Conservation (phyloP, 164 flowering plant species). For the Magnolia kwangsiensis region DNA sequence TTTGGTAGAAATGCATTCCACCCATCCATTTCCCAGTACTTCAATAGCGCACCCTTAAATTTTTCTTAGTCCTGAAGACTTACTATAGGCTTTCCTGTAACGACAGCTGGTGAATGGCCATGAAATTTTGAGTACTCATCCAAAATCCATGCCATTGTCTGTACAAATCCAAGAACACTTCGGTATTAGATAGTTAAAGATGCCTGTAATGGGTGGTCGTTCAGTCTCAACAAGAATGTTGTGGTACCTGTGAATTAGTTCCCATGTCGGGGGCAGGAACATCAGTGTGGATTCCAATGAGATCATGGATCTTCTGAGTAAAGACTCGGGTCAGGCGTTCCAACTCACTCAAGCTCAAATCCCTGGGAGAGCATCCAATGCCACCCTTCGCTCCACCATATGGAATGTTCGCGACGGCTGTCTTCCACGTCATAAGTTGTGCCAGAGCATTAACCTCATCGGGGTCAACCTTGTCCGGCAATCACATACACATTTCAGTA, state of each 20-base stretch:
- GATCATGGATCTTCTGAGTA: conserved; percentile 84
- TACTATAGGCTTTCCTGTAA: conserved; percentile 82
- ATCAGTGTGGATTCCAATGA: conserved; percentile 70
- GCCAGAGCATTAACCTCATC: conserved; percentile 88
- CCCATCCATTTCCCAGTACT: not conserved
- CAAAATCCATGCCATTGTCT: conserved; percentile 91
- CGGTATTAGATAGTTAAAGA: not conserved
- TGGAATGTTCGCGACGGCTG: conserved; percentile 72
- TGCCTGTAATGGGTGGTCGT: not conserved
- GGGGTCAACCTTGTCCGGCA: conserved; percentile 61
- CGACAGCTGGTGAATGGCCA: conserved; percentile 81
- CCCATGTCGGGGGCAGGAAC: conserved; percentile 93
- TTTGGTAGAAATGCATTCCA: not conserved
- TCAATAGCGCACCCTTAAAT: not conserved
- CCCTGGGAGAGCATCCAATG: conserved; percentile 69
- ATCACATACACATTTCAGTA: conserved; percentile 9
- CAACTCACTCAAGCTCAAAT: conserved; percentile 54
- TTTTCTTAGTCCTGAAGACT: conserved; percentile 15
- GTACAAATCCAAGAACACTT: conserved; percentile 16
- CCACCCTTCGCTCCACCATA: conserved; percentile 92
- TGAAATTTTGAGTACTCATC: conserved; percentile 88
- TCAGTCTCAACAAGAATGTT: not conserved
- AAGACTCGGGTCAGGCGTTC: conserved; percentile 82
- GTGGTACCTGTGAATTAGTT: conserved; percentile 68
- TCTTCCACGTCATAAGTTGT: conserved; percentile 90